phyloP scores from a whole-genome alignment of 2,329 filamentous ascomycete genomes.

The Metarhizium sp. region DNA sequence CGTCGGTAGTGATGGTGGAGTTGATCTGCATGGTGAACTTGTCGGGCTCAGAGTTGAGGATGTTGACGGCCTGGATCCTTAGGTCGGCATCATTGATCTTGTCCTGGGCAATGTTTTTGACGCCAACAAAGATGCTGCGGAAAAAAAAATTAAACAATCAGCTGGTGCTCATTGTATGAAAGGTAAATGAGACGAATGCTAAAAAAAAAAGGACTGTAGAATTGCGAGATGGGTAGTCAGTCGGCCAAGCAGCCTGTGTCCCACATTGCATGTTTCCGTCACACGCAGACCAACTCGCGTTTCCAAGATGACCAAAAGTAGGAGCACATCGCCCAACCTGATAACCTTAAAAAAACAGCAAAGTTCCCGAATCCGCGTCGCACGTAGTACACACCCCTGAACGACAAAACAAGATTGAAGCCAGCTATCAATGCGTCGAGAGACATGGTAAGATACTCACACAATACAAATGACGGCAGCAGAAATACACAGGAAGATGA shows the following conservation, averaged over 20 bases:
- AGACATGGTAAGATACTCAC: conserved; percentile 34
- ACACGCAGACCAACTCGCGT: no score
- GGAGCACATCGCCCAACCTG: no score
- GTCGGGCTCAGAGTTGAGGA: conserved; percentile 35
- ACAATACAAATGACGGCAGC: conserved; percentile 48
- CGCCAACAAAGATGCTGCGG: conserved; percentile 42
- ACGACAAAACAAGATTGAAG: background rate
- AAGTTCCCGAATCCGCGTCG: background rate
- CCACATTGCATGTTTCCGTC: no score
- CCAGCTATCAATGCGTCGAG: background rate
- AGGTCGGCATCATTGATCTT: conserved; percentile 46
- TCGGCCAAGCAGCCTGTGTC: no score
- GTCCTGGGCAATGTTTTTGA: conserved; percentile 47
- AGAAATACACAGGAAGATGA: conserved; percentile 38
- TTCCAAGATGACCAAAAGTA: no score
- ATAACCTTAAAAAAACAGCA: no score
- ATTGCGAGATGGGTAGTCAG: no score
- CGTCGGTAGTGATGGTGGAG: conserved; percentile 43
- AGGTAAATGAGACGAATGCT: background rate
- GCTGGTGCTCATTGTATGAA: background rate
- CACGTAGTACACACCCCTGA: background rate
- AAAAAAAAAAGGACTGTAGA: background rate
- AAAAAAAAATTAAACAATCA: conserved; percentile 9
- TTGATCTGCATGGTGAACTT: conserved; percentile 45
- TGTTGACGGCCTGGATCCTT: conserved; percentile 39